phyloP scores from a whole-genome alignment of 164 flowering plant species.

The Nelumbo lutea region DNA sequence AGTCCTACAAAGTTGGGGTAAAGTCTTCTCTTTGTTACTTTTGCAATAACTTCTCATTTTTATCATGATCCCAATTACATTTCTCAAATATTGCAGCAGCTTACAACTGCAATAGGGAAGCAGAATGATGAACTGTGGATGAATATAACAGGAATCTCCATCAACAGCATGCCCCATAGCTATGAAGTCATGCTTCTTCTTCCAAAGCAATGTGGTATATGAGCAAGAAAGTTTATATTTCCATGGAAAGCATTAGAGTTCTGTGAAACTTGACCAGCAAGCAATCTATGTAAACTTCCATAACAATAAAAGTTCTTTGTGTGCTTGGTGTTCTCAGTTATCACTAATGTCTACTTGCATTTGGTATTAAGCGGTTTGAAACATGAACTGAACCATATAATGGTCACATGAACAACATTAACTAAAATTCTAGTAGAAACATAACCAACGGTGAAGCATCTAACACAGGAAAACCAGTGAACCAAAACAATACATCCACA shows the following conservation, averaged over 20 bases:
- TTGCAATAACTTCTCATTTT: background rate
- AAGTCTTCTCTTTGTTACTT: background rate
- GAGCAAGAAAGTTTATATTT: background rate
- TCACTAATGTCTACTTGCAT: too few relatives aligned
- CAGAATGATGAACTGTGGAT: conserved; percentile 13
- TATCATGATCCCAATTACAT: conserved; percentile 7
- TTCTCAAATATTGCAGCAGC: conserved; percentile 16
- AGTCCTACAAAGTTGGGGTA: conserved; percentile 51
- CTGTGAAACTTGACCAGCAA: conserved; percentile 3
- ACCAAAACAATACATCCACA: too few relatives aligned
- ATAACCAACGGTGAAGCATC: too few relatives aligned
- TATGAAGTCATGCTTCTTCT: conserved; percentile 7
- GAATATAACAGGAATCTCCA: background rate
- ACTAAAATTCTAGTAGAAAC: too few relatives aligned
- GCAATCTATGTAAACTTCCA: conserved; percentile 16
- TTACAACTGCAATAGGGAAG: conserved; percentile 20
- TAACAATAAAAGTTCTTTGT: conserved; percentile 15
- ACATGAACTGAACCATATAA: too few relatives aligned
- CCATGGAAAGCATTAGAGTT: background rate
- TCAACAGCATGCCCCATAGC: conserved; percentile 5
- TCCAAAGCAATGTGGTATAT: conserved; percentile 7
- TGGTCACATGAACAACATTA: too few relatives aligned
- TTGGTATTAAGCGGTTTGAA: too few relatives aligned
- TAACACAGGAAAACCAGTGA: too few relatives aligned
- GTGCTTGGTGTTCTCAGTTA: background rate